Conservation (phyloP, 2,329 filamentous ascomycete genomes). For the Alternaria triticina region DNA sequence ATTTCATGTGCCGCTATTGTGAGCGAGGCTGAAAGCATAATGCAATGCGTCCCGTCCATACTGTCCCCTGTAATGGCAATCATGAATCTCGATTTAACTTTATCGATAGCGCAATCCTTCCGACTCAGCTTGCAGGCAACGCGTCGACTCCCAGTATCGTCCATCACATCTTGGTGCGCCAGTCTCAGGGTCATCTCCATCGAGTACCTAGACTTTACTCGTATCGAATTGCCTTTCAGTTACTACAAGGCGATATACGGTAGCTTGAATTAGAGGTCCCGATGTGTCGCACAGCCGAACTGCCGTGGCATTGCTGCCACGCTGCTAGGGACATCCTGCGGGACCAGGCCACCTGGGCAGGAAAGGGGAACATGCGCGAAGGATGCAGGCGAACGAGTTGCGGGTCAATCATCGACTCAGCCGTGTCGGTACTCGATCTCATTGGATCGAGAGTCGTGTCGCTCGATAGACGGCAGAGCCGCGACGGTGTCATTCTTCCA, state of each 20-base stretch:
- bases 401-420: neutral
- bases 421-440: neutral
- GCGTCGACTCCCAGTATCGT: neutral
- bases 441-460: neutral
- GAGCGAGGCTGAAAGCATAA: neutral
- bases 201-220: neutral
- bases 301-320: neutral
- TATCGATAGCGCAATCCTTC: neutral
- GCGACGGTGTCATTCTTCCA: neutral
- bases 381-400: neutral
- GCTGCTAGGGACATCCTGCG: neutral
- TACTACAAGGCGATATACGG: neutral
- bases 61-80: neutral
- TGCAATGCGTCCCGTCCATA: neutral
- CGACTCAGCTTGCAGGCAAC: neutral
- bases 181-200: neutral
- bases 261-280: neutral
- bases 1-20: neutral
- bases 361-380: neutral
- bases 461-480: neutral
- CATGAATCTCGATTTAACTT: neutral
- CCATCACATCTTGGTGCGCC: neutral
- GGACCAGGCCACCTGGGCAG: neutral
- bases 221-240: neutral
- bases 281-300: neutral